Evolutionary conservation across 2,329 filamentous ascomycete species (phyloP), one percentile per base, ranked within the genome.

Genomic region (Colletotrichum lini): DNA sequence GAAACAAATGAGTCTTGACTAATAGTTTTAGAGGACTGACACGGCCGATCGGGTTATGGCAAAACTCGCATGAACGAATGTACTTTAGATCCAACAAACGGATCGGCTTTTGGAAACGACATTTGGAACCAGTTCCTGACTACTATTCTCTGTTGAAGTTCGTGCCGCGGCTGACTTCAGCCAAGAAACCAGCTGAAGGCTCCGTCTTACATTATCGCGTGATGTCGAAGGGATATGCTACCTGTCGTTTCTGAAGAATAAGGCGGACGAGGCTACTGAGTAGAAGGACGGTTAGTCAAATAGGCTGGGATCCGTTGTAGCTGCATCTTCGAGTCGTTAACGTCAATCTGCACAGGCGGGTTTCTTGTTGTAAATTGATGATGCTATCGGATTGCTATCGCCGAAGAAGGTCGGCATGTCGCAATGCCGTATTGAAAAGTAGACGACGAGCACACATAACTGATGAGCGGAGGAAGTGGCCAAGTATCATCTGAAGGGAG

Each of bases 11-110:
- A 66, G 60, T 66, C 56, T 57, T 64, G 35, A 50, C 40, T 72
- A 70, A 70, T 72, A 70, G 67, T 38, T 10, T 35, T 40, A 61
- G 56, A 56, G 61, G 56, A 66, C 38, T 66, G 52, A 56, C 60
- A 65, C n/a, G 60, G 66, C 52, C 44, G 57, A 57, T 21, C n/a
- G 52, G 67, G 70, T 40, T 60, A 10, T 38, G 70, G 47, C 45
- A 53, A 61, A 68, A 67, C 45, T 54, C 26, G 42, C 38, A 68
- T 40, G 65, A 38, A 69, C 65, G 53, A 69, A 60, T 64, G 58
- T 72, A 69, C 54, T 64, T 16, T 64, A 72, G 35, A 72, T 42
- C 49, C 59, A 60, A 53, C 40, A 58, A 58, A 26, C 42, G 30
- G 54, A 44, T 58, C 15, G 47, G 12, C 45, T 54, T 38, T n/a